Evolutionary conservation across 768 basidiomycete species (phyloP).

Genomic region (Trametes elegans): DNA sequence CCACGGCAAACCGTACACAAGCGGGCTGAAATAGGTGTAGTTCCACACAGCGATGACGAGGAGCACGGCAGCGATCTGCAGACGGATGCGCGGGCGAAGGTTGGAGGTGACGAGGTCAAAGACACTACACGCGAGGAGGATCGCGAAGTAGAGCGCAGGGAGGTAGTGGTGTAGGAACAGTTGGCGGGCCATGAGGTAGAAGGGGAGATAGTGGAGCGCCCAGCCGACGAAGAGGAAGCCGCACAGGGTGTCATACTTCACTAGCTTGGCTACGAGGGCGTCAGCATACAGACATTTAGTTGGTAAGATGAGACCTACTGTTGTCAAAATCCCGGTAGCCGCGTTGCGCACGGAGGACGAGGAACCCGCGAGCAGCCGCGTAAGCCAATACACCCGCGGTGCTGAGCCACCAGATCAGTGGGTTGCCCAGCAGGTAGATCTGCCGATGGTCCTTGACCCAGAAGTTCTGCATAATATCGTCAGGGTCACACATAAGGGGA

Average conservation of each 20-base stretch:
- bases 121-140: constrained; percentile 68
- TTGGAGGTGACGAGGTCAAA: constrained; percentile 87
- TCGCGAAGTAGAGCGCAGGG: constrained; percentile 93
- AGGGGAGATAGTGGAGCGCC: constrained; percentile 92
- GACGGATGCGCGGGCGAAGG: constrained; percentile 68
- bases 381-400: constrained; percentile 71
- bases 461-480: constrained; percentile 65
- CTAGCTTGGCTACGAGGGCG: constrained; percentile 68
- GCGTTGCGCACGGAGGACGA: constrained; percentile 86
- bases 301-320: constrained; percentile 51
- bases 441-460: constrained; percentile 98
- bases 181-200: constrained; percentile 96
- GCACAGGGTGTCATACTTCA: constrained; percentile 88
- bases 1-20: constrained; percentile 86
- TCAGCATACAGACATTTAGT: neutral
- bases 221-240: constrained; percentile 93
- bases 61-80: constrained; percentile 79
- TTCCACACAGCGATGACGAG: constrained; percentile 74
- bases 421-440: constrained; percentile 94
- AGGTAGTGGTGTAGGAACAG: constrained; percentile 98
- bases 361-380: constrained; percentile 63
- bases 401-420: constrained; percentile 89
- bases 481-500: neutral
- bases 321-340: constrained; percentile 91
- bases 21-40: constrained; percentile 74